Conservation (phyloP, 1,284 basidiomycete genomes). For the Sporisorium iseilematis-ciliati region DNA sequence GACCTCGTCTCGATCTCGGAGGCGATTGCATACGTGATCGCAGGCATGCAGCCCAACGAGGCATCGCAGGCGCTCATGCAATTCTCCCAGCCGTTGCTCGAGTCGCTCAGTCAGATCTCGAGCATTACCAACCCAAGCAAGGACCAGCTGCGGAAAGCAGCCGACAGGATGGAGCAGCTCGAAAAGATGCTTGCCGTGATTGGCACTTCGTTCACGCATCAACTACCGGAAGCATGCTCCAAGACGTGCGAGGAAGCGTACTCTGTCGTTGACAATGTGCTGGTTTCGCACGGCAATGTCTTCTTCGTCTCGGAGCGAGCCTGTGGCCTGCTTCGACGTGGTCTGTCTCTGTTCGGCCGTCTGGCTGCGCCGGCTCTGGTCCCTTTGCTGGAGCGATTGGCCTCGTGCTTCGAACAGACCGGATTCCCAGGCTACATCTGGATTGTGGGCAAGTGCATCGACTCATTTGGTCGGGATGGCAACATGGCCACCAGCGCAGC, state of each 20-base stretch:
- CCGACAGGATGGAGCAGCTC: slow-evolving; percentile 74
- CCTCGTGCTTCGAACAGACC: slow-evolving; percentile 81
- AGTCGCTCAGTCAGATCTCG: slow-evolving; percentile 70
- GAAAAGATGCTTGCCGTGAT: slow-evolving; percentile 59
- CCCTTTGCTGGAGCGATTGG: slow-evolving; percentile 81
- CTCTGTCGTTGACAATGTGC: slow-evolving; percentile 83
- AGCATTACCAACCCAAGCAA: slow-evolving; percentile 70
- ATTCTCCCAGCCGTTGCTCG: slow-evolving; percentile 77
- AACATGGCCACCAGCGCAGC: slow-evolving; percentile 40
- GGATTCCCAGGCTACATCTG: slow-evolving; percentile 91
- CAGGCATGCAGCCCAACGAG: slow-evolving; percentile 84
- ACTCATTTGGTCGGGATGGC: slow-evolving; percentile 52
- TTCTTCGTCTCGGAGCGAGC: slow-evolving; percentile 85
- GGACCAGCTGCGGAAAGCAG: slow-evolving; percentile 76
- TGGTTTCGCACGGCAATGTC: slow-evolving; percentile 82
- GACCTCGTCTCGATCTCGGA: slow-evolving; percentile 93
- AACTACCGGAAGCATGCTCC: slow-evolving; percentile 81
- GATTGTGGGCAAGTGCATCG: slow-evolving; percentile 85
- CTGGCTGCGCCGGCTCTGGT: slow-evolving; percentile 79
- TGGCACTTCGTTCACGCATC: slow-evolving; percentile 21
- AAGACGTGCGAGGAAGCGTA: slow-evolving; percentile 85
- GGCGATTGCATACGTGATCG: slow-evolving; percentile 94
- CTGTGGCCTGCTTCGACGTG: slow-evolving; percentile 88
- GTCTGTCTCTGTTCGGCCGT: slow-evolving; percentile 83
- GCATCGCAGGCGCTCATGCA: slow-evolving; percentile 84